Conservation (phyloP, 2,329 filamentous ascomycete genomes). For the Penicillium expansum region DNA sequence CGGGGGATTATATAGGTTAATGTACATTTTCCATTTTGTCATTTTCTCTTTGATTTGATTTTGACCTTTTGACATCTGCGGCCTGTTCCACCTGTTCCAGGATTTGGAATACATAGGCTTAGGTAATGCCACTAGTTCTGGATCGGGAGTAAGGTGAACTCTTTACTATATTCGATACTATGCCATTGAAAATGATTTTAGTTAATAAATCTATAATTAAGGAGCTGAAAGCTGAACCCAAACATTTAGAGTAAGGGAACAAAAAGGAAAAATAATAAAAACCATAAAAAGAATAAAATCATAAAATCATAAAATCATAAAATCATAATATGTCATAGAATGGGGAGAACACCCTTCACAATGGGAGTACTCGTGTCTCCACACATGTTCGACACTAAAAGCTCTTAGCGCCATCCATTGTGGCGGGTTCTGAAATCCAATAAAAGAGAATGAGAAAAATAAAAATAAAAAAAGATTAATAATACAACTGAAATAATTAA, state of each 20-base stretch:
- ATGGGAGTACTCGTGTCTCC: too few relatives aligned
- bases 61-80: not conserved
- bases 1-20: conserved; percentile 6
- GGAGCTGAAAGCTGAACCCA: not conserved
- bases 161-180: too few relatives aligned
- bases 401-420: not conserved
- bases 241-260: not conserved
- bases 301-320: too few relatives aligned
- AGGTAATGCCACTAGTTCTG: conserved; percentile 11
- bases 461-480: too few relatives aligned
- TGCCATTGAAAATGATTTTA: too few relatives aligned
- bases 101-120: conserved; percentile 16
- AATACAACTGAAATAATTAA: too few relatives aligned
- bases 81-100: not conserved
- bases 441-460: too few relatives aligned
- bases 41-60: not conserved
- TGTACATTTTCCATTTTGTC: not conserved
- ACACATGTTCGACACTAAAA: conserved; percentile 7
- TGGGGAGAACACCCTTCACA: too few relatives aligned
- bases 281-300: not conserved
- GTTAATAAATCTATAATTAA: too few relatives aligned
- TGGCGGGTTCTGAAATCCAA: conserved; percentile 1
- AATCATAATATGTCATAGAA: too few relatives aligned
- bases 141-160: not conserved
- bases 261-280: not conserved